Base-by-base conservation (phyloP, 2,329 filamentous ascomycete species). In the Ophiocordyceps camponoti-saundersi region DNA sequence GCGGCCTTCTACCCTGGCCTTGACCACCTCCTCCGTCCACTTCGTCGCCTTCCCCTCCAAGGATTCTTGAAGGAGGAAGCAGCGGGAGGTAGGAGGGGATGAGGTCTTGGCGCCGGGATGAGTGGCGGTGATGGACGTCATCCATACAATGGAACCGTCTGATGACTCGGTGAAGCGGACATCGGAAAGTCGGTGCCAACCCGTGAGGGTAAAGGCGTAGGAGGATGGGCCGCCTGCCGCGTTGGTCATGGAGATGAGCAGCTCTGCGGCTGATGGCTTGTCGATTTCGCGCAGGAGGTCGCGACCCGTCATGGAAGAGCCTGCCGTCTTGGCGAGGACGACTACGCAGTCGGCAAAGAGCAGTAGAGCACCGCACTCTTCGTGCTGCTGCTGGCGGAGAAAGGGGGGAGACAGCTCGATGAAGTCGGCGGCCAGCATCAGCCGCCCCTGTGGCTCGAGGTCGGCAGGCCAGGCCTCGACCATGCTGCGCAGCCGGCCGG, bases 271-370 rank as follows among this genome's bases (percentile, higher is more conserved):
- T 2, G 79, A 82, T 21, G 82, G 83, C 56, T 85, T 89, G 57
- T 95, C 89, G 34, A 95, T 73, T 56, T 95, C 88, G 3, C 88
- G 80, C 47, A 93, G 65, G 46, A 96, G 66, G 48, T 86, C 84
- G 39, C 86, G 80, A 6, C 86, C 86, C 8, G 80, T 83, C 30
- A 72, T 76, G 47, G 73, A 73, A 10, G 73, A 72, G 3, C 71
- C 67, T 6, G n/a, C 10, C 26, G 77, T 68, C 61, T 89, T 94
- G 53, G 80, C 82, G 15, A 95, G 65, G 20, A 95, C 67, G 16
- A 94, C 73, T 1, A 95, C 60, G 47, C 77, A 83, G 55, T 95
- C 89, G 3, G 85, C 78, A 57, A 95, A 96, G 3, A 96, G 69
- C 3, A 96, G 66, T 45, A 96, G 72, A 22, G 95, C 79, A 1